Evolutionary conservation across 208 protist species (phyloP).

Genomic region (Tritrichomonas foetus): DNA sequence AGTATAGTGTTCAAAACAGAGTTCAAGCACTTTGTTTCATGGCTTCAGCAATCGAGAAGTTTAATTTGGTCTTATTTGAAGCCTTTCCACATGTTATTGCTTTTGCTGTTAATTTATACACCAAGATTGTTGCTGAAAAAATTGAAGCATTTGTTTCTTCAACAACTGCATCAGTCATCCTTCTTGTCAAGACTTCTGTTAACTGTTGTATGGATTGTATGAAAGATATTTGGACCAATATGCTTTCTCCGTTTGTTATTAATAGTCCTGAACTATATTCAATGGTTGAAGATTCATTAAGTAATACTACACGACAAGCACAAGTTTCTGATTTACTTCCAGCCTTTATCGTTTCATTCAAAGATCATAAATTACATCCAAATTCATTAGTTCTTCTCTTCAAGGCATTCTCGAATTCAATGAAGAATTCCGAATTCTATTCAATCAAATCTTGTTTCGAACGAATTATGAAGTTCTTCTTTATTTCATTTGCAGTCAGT

Average conservation of each 20-base stretch:
- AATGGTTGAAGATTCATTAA: neutral
- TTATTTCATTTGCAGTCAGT: neutral
- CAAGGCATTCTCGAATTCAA: neutral
- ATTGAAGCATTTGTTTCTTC: neutral
- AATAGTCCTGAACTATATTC: neutral
- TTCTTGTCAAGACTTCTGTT: neutral
- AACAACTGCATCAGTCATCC: neutral
- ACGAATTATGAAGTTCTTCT: constrained; percentile 2
- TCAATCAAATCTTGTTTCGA: neutral
- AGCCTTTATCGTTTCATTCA: neutral
- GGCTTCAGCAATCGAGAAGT: neutral
- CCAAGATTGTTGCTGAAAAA: neutral
- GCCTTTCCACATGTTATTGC: neutral
- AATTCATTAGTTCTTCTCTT: neutral
- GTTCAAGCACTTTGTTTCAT: neutral
- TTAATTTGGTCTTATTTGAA: constrained; percentile 4
- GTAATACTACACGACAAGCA: no score
- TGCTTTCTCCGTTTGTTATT: neutral
- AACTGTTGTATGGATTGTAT: neutral
- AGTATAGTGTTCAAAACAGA: no score
- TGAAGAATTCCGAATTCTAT: neutral
- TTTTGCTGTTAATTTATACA: neutral
- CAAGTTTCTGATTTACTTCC: neutral
- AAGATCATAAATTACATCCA: neutral
- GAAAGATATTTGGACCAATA: neutral